phyloP scores from a whole-genome alignment of 257 asterid species.

The Hygrophila difformis region DNA sequence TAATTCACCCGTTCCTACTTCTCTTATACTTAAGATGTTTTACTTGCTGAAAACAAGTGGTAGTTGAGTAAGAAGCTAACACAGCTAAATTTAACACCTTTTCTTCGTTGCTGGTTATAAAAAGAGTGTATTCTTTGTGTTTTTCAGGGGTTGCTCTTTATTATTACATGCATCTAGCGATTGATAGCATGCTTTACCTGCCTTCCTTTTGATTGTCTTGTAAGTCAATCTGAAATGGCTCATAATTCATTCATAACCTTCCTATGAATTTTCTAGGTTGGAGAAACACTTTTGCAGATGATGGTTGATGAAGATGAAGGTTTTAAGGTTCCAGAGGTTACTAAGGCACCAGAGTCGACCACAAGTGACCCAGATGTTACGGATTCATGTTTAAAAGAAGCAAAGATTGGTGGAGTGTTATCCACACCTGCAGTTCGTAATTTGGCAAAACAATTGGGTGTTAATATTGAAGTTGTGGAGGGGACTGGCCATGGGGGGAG shows the following conservation, averaged over 20 bases:
- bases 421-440: slow-evolving; percentile 84
- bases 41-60: slow-evolving; percentile 1
- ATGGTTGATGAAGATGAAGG: slow-evolving; percentile 41
- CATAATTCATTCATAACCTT: not conserved
- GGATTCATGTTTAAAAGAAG: slow-evolving; percentile 26
- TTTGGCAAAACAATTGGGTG: slow-evolving; percentile 61
- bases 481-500: slow-evolving; percentile 82
- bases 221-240: not conserved
- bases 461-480: slow-evolving; percentile 51
- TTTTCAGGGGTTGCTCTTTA: slow-evolving; percentile 3
- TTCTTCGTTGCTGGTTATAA: not conserved
- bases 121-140: not conserved
- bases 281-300: slow-evolving; percentile 83
- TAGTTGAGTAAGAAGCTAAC: not conserved
- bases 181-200: too few relatives aligned
- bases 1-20: not conserved
- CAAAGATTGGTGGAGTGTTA: slow-evolving; percentile 35
- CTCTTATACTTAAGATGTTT: slow-evolving; percentile 5
- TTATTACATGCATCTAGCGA: too few relatives aligned
- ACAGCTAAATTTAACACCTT: not conserved
- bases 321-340: slow-evolving; percentile 27
- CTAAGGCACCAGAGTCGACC: slow-evolving; percentile 23
- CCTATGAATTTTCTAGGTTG: slow-evolving; percentile 47
- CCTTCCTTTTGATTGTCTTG: not conserved
- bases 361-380: slow-evolving; percentile 23